Evolutionary conservation across 129 eudicot genomes (phyloP).

Genomic region (Flaveria bidentis): DNA sequence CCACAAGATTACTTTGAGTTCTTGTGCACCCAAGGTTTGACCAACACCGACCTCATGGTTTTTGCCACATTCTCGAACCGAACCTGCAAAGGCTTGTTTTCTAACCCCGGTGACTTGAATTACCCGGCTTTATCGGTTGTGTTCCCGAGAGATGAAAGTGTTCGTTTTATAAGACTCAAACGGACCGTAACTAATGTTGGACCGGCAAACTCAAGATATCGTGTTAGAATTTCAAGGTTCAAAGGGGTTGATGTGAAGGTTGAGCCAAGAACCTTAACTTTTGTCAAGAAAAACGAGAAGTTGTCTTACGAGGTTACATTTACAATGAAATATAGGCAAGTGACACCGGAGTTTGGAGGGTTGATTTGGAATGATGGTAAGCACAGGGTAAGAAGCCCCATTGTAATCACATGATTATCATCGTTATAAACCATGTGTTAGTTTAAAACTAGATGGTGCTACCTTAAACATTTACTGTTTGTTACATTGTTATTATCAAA

Average conservation of each 20-base stretch:
- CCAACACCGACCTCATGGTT: constrained; percentile 39
- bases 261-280: constrained; percentile 50
- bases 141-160: constrained; percentile 37
- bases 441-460: too few relatives aligned
- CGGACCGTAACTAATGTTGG: constrained; percentile 74
- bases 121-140: constrained; percentile 68
- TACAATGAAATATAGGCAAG: constrained; percentile 32
- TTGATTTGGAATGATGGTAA: constrained; percentile 64
- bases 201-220: constrained; percentile 46
- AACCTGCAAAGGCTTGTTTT: constrained; percentile 36
- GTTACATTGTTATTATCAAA: too few relatives aligned
- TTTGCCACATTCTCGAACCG: constrained; percentile 52
- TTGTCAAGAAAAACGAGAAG: constrained; percentile 43
- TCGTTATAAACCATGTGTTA: too few relatives aligned
- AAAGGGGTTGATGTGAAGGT: constrained; percentile 61
- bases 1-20: constrained; percentile 66
- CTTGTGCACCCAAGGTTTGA: constrained; percentile 56
- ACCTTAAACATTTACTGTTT: too few relatives aligned
- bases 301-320: constrained; percentile 57
- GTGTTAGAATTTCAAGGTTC: constrained; percentile 48
- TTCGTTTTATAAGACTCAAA: constrained; percentile 31
- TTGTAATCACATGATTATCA: constrained; percentile 52
- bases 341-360: constrained; percentile 51
- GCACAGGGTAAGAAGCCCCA: constrained; percentile 67
- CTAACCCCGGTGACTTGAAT: constrained; percentile 50